These are phyloP conservation scores for Plasmodium ovale DNA, from an alignment of 169 alveolate genomes.

Conservation along the genomic window DNA sequence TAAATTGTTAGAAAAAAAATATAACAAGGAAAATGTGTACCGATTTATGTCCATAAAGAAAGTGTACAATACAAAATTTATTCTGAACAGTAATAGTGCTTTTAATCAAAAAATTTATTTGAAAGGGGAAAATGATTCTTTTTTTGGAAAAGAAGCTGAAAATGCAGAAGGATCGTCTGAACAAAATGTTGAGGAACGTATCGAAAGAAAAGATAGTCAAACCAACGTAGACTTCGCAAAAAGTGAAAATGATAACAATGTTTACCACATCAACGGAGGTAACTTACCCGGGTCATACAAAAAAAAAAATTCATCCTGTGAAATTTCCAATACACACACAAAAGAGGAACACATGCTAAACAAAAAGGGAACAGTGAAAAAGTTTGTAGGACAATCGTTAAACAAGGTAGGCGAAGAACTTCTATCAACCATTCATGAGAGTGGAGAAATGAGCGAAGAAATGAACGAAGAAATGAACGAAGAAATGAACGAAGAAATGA, in stretches of 20 bases:
- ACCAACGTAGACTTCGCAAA: no score
- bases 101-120: background rate
- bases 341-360: background rate
- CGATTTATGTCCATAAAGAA: conserved; percentile 45
- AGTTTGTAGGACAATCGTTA: background rate
- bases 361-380: background rate
- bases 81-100: conserved; percentile 31
- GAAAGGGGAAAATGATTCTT: background rate
- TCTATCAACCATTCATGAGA: no score
- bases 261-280: no score
- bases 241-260: no score
- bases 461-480: no score
- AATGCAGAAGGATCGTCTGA: no score
- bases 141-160: background rate
- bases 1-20: conserved; percentile 77
- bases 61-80: conserved; percentile 33
- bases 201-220: no score
- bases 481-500: no score
- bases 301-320: conserved; percentile 10
- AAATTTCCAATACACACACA: background rate
- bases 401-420: no score
- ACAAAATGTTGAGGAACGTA: no score
- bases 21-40: conserved; percentile 57
- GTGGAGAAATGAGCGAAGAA: background rate
- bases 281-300: no score